phyloP scores from a whole-genome alignment of 2,329 filamentous ascomycete species.

The Biscogniauxia sp. region DNA sequence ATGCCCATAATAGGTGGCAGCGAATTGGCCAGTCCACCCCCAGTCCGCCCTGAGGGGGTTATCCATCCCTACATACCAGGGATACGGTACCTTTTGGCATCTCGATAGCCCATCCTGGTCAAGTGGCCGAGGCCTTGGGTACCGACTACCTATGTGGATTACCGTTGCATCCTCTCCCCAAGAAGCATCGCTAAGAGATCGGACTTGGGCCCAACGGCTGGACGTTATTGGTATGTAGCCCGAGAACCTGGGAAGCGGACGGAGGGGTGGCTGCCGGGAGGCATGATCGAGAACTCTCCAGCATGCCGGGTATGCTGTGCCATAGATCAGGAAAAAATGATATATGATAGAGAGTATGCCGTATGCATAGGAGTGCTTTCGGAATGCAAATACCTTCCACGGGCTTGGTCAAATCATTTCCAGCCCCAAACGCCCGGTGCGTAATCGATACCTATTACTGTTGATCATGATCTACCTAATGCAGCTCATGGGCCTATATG shows the following conservation, averaged over 20 bases:
- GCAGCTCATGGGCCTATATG: neutral
- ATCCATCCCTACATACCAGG: too few species aligned
- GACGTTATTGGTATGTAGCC: neutral
- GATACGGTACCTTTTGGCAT: too few species aligned
- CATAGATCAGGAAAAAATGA: neutral
- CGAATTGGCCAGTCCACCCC: too few species aligned
- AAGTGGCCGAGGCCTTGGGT: too few species aligned
- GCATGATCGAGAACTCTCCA: neutral
- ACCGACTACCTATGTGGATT: too few species aligned
- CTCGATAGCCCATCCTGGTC: too few species aligned
- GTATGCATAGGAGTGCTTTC: neutral
- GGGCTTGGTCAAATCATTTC: neutral
- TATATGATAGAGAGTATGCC: neutral
- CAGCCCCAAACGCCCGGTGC: neutral
- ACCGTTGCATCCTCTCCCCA: neutral
- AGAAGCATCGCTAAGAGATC: neutral
- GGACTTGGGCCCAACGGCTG: neutral
- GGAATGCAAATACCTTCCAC: neutral
- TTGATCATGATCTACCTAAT: neutral
- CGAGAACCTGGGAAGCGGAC: neutral
- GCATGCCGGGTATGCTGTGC: neutral
- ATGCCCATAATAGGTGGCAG: too few species aligned
- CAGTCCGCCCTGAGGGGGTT: too few species aligned
- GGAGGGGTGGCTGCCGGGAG: neutral
- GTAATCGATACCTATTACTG: neutral